Evolutionary conservation across 1,139 yeast genomes (phyloP).

Genomic region (Yamadazyma buinensis): DNA sequence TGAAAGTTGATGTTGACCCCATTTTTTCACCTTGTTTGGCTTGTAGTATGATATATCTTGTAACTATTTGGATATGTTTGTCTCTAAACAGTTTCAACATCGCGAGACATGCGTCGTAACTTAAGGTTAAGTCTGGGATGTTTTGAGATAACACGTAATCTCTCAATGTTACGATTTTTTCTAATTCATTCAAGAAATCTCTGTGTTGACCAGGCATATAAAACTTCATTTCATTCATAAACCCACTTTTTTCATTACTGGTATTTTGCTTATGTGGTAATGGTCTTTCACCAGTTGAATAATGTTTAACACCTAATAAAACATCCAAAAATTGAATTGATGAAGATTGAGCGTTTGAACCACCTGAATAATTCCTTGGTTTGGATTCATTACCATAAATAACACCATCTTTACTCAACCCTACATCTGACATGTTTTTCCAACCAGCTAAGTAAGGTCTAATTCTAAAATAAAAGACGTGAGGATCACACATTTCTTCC

Average conservation of each 20-base stretch:
- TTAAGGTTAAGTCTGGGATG: conserved; percentile 56
- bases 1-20: conserved; percentile 52
- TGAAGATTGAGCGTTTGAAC: conserved; percentile 92
- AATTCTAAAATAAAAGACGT: conserved; percentile 77
- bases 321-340: conserved; percentile 84
- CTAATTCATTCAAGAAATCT: conserved; percentile 60
- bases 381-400: conserved; percentile 63
- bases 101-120: conserved; percentile 88
- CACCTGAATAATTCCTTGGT: conserved; percentile 73
- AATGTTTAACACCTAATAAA: conserved; percentile 70
- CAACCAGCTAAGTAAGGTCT: conserved; percentile 94
- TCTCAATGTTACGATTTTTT: conserved; percentile 55
- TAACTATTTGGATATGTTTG: conserved; percentile 88
- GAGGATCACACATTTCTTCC: conserved; percentile 96
- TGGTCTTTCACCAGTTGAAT: conserved; percentile 66
- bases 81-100: conserved; percentile 87
- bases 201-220: conserved; percentile 91
- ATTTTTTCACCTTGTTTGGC: conserved; percentile 52
- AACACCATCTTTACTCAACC: conserved; percentile 72
- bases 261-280: conserved; percentile 23
- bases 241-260: conserved; percentile 41
- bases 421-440: conserved; percentile 88
- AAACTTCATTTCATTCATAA: conserved; percentile 76
- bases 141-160: conserved; percentile 52
- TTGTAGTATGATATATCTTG: conserved; percentile 78